Base-by-base conservation (phyloP, 2,329 filamentous ascomycete genomes). In the Alternaria gansuensis region DNA sequence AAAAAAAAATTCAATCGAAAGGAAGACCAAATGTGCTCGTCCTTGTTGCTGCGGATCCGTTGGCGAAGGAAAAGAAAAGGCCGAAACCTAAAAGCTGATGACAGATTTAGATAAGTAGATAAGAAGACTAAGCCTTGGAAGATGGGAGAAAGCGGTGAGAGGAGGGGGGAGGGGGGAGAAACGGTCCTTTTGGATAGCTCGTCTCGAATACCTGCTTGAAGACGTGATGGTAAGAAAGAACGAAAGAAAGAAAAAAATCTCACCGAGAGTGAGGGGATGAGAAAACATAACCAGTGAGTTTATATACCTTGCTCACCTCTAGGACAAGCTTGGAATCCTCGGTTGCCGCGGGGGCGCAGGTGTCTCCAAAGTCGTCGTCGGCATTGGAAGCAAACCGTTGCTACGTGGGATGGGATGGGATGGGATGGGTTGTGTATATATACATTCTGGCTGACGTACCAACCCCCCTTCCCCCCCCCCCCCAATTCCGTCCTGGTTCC, bases 1-100 rank as follows among this genome's bases (percentile, higher is more conserved):
- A n/a, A 34, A 24, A 48, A 48, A 48, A 4, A 48, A n/a, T 34
- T 48, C 29, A 48, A 31, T 48, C 44, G 21, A 36, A 36, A 34
- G 21, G 13, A 29, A 23, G 8, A 24, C 29, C 29, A 34, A 24
- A 7, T 46, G 28, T 5, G 28, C 6, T 23, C 8, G 28, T 46
- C 17, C 44, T 7, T 31, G 3, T 33, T 14, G 36, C 14, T 4
- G 23, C 10, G 31, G 31, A 36, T 14, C 21, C 17, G 10, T 36
- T 26, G 11, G 21, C 36, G 14, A n/a, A 17, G 17, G 17, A 17
- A 17, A 17, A 17, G 17, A 17, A 17, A 48, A 2, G 29, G 9
- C 17, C 37, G 17, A 46, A 46, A 33, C 21, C 21, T 21, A 48
- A 48, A 48, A 26, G 44, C 44, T 48, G 31, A 36, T 31, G 8